phyloP scores from a whole-genome alignment of 2,329 filamentous ascomycete genomes.

The Ophiocordyceps camponoti-floridani region DNA sequence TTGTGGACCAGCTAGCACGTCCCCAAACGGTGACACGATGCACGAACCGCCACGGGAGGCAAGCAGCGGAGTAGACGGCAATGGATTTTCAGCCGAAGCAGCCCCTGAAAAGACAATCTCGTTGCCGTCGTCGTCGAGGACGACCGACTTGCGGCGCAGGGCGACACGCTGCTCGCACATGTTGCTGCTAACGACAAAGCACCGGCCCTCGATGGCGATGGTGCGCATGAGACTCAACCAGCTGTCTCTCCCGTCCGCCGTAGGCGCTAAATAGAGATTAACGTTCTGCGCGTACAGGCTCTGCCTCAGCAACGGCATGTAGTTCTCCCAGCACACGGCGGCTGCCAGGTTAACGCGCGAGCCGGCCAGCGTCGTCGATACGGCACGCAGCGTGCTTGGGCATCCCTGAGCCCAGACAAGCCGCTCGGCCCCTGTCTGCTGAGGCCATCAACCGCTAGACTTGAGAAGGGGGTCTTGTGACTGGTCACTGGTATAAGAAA shows the following conservation, averaged over 20 bases:
- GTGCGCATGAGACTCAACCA: constrained; percentile 77
- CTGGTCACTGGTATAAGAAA: not conserved
- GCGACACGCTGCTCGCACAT: constrained; percentile 40
- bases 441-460: not conserved
- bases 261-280: constrained; percentile 81
- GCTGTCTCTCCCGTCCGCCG: constrained; percentile 66
- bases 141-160: constrained; percentile 18
- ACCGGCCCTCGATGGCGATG: constrained; percentile 62
- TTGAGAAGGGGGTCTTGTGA: too few species aligned
- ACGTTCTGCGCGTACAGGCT: constrained; percentile 78
- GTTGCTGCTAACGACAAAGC: constrained; percentile 74
- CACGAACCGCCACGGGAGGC: constrained; percentile 62
- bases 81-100: not conserved
- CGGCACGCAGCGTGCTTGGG: constrained; percentile 58
- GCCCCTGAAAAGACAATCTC: constrained; percentile 27
- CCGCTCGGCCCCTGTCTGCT: constrained; percentile 57
- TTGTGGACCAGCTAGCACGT: constrained; percentile 63
- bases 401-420: constrained; percentile 81
- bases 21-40: constrained; percentile 62
- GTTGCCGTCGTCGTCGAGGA: constrained; percentile 35
- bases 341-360: constrained; percentile 64
- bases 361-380: constrained; percentile 63
- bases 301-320: constrained; percentile 80
- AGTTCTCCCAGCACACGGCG: constrained; percentile 94
- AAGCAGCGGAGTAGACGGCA: not conserved